Base-by-base conservation (phyloP, 768 basidiomycete species). In the Pleurotus platypus region DNA sequence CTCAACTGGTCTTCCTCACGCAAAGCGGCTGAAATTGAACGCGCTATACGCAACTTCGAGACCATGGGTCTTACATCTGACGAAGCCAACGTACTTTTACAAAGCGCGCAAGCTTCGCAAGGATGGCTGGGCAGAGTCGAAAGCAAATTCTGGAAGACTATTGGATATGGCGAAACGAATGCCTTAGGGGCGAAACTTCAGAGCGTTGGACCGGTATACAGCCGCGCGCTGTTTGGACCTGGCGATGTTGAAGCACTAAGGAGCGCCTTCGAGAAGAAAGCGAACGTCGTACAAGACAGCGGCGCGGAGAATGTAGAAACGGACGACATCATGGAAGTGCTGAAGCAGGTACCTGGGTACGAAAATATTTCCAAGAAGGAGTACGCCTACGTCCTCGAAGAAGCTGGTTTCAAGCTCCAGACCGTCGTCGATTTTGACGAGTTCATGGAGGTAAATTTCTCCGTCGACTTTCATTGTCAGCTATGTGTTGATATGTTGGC, bases 21-120 rank as follows among this genome's bases (percentile, higher is more conserved):
- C 63, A 81, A 85, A 62, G 70, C 74, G 53, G 64, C 72, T 56
- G 90, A 98, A 70, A 74, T 88, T 56, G 70, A 74, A 30, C 67
- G 71, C 3, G 84, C 86, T 0, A 76, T 88, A 16, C 69, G 67
- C 43, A 96, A 92, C 74, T 78, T 97, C 40, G 78, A 76, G 57
- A 88, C 82, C 62, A 98, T 98, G 96, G 95, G 95, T 0, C 77
- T 97, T 38, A 78, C 78, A 42, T 76, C 85, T 65, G 84, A 77
- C 68, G 67, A 72, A 70, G 49, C 72, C 60, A 61, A 65, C 18
- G 64, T 60, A 22, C 39, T 67, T 2, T 68, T 70, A 1, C 62
- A 66, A 38, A 60, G 56, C 56, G 48, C 49, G 64, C 65, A 62
- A 49, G 51, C 45, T 54, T 47, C 51, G 54, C 18, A 50, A 9